A percentile compares a stretch with the other conserved stretches of the same genome.
Evolutionary conservation across 768 basidiomycete species (phyloP).

Genomic region (Flagelloscypha sp.): DNA sequence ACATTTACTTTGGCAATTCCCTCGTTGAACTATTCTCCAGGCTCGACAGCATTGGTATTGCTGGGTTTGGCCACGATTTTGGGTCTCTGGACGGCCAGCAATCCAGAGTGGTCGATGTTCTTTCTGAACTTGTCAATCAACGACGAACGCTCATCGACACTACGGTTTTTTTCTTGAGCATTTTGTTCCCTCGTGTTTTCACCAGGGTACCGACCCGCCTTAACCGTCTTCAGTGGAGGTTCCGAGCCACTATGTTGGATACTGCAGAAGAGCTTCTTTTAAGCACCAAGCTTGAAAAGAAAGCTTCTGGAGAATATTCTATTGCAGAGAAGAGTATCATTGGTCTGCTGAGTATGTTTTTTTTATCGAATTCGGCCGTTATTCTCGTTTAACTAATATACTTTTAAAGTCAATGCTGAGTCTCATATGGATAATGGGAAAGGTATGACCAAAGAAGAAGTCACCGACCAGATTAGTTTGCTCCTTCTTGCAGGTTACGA

Average conservation of each 20-base stretch:
- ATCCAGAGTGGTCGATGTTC: constrained; percentile 15
- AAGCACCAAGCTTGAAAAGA: constrained; percentile 8
- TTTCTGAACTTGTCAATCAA: constrained; percentile 21
- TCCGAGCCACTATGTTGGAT: constrained; percentile 4
- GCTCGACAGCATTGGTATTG: constrained; percentile 36
- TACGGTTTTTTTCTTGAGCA: constrained; percentile 7
- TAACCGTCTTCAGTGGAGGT: constrained; percentile 1
- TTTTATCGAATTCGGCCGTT: constrained; percentile 18
- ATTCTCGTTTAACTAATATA: too few species aligned
- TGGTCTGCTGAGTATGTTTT: constrained; percentile 24
- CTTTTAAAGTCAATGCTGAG: too few species aligned
- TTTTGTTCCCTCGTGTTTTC: constrained; percentile 12
- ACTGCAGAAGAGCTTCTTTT: constrained; percentile 12
- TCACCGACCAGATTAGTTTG: constrained; percentile 24
- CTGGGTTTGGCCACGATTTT: constrained; percentile 39
- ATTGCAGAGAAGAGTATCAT: constrained; percentile 32
- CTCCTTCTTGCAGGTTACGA: constrained; percentile 32
- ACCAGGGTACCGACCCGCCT: constrained; percentile 7
- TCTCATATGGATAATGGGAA: too few species aligned
- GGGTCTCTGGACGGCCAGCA: constrained; percentile 29
- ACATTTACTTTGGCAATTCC: neutral
- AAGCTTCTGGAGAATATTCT: constrained; percentile 9
- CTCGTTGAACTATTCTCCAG: constrained; percentile 16
- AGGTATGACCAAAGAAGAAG: constrained; percentile 19
- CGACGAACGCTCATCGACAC: neutral